phyloP scores from a whole-genome alignment of 192 early-diverging fungal species.

The Podila verticillata region DNA sequence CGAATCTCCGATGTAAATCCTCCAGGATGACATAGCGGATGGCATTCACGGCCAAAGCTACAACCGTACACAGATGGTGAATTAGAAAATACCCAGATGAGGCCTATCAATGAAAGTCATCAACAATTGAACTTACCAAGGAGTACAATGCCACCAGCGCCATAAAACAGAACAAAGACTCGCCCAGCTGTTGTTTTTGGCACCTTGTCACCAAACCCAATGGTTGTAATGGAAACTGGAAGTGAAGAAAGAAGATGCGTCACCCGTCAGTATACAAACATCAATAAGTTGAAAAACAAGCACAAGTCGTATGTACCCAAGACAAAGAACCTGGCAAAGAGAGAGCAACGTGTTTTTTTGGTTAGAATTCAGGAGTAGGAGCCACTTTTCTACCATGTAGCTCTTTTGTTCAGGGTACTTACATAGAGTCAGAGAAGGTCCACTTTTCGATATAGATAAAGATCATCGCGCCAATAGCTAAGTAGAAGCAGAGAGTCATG shows the following conservation, averaged over 20 bases:
- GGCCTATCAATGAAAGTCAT: not conserved
- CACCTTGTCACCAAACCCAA: conserved; percentile 28
- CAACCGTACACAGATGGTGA: too few relatives aligned
- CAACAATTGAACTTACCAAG: conserved; percentile 1
- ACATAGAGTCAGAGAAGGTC: conserved; percentile 28
- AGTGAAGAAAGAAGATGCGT: not conserved
- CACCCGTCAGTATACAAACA: not conserved
- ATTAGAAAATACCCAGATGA: too few relatives aligned
- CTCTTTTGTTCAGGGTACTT: not conserved
- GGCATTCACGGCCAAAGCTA: conserved; percentile 21
- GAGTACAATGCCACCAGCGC: conserved; percentile 37
- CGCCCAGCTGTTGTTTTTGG: conserved; percentile 19
- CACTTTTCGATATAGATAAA: conserved; percentile 34
- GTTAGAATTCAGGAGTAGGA: too few relatives aligned
- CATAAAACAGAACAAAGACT: conserved; percentile 31
- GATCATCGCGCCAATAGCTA: conserved; percentile 32
- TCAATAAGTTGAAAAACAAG: not conserved
- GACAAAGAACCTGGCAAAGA: conserved; percentile 26
- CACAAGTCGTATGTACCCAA: conserved; percentile 6
- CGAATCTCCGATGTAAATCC: conserved; percentile 22
- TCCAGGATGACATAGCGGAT: conserved; percentile 51
- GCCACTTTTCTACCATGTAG: too few relatives aligned
- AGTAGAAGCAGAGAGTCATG: conserved; percentile 37
- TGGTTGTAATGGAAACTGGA: conserved; percentile 35
- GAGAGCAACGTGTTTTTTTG: not conserved